Evolutionary conservation across 768 basidiomycete species (phyloP), one percentile per base, ranked within the genome.

Genomic region (Jaapia argillacea): DNA sequence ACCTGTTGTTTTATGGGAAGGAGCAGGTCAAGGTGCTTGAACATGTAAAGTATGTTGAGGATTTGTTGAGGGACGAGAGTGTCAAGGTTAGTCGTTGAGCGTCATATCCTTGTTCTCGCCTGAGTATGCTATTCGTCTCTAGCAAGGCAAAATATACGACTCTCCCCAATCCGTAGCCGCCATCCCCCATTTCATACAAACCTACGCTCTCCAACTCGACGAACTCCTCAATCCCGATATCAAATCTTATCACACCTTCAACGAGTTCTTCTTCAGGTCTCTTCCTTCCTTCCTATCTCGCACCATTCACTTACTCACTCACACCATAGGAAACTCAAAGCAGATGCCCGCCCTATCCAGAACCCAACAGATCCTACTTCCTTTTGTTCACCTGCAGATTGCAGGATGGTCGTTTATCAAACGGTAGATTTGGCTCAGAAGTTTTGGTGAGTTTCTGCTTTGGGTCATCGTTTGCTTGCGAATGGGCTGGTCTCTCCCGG

Each of bases 201-300:
- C 76, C 0, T 81, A 81, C 57, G 51, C 59, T 1, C 67, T 90
- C 36, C 55, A 73, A 10, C 55, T 70, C 16, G 65, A 67, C 39
- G 82, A 89, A 53, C 71, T 90, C 16, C 62, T 79, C 12, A 57
- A 81, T 24, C 72, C 79, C 2, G 79, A 89, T 55, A 58, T 81
- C 39, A 58, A 57, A 1, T 67, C 73, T 36, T 89, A 89, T 57
- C 61, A 60, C 51, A 76, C 63, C 10, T 86, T 91, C 69, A 91
- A 90, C 61, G 69, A 79, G 4, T 89, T 91, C 67, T 91, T 91
- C 66, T 72, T 55, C 37, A 66, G 81, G 69, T 66, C 28, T 5
- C 43, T 47, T 41, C 4, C 23, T n/a, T 4, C 5, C 28, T 6
- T 33, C 24, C 12, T 25, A 10, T 23, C 21, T 16, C 3, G 20